Conservation (phyloP, 257 asterid species). For the Gynochthodes officinalis region DNA sequence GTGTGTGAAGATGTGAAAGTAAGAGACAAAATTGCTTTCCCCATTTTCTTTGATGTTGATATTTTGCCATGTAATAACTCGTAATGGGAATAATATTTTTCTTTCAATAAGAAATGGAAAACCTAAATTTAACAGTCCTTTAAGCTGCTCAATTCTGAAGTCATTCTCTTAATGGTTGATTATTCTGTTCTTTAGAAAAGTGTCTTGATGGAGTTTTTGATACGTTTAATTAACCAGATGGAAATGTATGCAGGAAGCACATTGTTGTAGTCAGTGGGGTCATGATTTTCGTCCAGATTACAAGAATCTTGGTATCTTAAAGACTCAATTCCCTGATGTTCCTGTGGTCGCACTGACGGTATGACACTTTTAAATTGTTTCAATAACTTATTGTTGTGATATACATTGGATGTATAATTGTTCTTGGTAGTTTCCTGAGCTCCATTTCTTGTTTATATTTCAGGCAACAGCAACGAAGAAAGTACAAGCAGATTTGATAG, state of each 20-base stretch:
- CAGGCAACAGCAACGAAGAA: conserved; percentile 96
- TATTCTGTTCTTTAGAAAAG: background rate
- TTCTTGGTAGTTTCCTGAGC: background rate
- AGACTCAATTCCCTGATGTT: conserved; percentile 95
- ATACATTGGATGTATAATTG: conserved; percentile 17
- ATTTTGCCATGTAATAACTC: background rate
- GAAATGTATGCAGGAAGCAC: conserved; percentile 78
- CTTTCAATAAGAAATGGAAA: background rate
- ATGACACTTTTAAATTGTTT: conserved; percentile 30
- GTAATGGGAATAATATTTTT: background rate
- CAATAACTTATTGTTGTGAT: conserved; percentile 16
- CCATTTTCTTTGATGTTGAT: background rate
- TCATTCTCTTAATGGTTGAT: background rate
- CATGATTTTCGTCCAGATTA: conserved; percentile 99
- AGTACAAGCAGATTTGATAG: conserved; percentile 89
- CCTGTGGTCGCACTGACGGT: conserved; percentile 92
- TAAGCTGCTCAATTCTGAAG: background rate
- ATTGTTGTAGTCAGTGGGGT: conserved; percentile 99
- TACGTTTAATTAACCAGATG: background rate
- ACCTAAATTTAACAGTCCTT: background rate
- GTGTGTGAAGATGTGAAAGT: background rate
- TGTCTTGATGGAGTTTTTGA: background rate
- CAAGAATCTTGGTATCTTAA: conserved; percentile 91
- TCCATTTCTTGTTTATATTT: background rate
- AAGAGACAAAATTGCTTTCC: background rate